Conservation (phyloP, 2,329 filamentous ascomycete species). For the Teratosphaeria nubilosa region DNA sequence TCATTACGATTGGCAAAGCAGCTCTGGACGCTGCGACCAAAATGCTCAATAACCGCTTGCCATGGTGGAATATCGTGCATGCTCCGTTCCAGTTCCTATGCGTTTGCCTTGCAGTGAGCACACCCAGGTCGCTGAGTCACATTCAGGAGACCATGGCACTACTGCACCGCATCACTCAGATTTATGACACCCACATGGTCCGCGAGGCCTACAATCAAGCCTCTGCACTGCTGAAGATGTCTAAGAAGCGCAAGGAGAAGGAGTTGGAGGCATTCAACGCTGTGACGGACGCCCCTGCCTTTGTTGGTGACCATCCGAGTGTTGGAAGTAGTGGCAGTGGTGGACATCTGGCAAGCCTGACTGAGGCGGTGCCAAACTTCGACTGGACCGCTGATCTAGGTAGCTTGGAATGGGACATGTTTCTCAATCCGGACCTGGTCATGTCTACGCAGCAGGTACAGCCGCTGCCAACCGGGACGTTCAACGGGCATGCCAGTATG, state of each 20-base stretch:
- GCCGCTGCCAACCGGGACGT: constrained; percentile 6
- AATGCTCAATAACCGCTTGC: constrained; percentile 25
- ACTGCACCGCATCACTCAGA: constrained; percentile 28
- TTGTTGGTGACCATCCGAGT: constrained; percentile 19
- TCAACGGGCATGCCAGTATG: constrained; percentile 10
- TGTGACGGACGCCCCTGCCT: constrained; percentile 16
- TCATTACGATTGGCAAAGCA: constrained; percentile 26
- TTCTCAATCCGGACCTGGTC: constrained; percentile 25
- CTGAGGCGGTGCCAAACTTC: constrained; percentile 19
- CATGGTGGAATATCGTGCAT: constrained; percentile 36
- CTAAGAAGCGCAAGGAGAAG: constrained; percentile 22
- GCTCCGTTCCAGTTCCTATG: constrained; percentile 35
- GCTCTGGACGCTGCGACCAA: constrained; percentile 27
- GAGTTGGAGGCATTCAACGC: constrained; percentile 22
- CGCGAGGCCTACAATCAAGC: constrained; percentile 29
- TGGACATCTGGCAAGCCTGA: constrained; percentile 11
- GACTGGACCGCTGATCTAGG: constrained; percentile 25
- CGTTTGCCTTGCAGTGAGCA: constrained; percentile 32
- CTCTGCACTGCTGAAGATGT: constrained; percentile 22
- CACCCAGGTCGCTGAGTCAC: constrained; percentile 25
- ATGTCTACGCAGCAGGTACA: constrained; percentile 18
- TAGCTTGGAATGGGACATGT: constrained; percentile 25
- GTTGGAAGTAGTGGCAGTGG: constrained; percentile 11
- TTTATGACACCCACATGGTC: constrained; percentile 28
- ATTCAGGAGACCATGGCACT: constrained; percentile 29